Evolutionary conservation across 225 moss, liverwort and hornwort species (phyloP), one percentile per base, ranked within the genome.

Genomic region (Straminergon stramineum): DNA sequence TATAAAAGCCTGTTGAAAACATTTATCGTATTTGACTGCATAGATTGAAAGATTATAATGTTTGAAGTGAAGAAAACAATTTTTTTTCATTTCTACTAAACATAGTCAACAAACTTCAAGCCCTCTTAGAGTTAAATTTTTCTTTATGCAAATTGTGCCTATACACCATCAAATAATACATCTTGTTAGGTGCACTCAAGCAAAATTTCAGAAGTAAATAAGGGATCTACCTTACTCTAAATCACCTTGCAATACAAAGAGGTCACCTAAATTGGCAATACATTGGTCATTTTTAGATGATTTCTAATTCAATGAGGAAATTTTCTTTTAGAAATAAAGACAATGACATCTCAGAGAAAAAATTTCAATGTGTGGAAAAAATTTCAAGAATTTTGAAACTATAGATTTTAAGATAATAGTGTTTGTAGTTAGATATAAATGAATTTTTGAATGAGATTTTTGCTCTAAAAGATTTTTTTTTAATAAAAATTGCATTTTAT

Each of bases 101-200:
- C 0, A 0, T 1, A 2, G 6, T 37, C 37, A 37, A 21, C 21
- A 21, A 69, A 67, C 3, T 22, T n/a, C 4, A 4, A 69, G n/a
- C 12, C 32, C 3, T n/a, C 37, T 22, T 22, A 1, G 7, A 69
- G 4, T 13, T n/a, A 12, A 17, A 1, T 68, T 68, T 21, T 69
- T 68, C 4, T 13, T 4, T 69, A 13, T 1, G 12, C 22, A 11
- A n/a, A 68, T 37, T 7, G 4, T 37, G 13, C 12, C 6, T 37
- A 11, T 37, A 12, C 4, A 13, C 22, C n/a, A 69, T 21, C 12
- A 68, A 37, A 13, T 11, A 20, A 0, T 17, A 5, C n/a, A 67
- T 37, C 20, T 67, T 67, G 6, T 37, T 67, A 67, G 67, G 11
- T 67, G 20, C 12, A 37, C 20, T 37, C 11, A 21, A 11, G 37